phyloP scores from a whole-genome alignment of 371 early-diverging fungal genomes.

The Mucor irregularis region DNA sequence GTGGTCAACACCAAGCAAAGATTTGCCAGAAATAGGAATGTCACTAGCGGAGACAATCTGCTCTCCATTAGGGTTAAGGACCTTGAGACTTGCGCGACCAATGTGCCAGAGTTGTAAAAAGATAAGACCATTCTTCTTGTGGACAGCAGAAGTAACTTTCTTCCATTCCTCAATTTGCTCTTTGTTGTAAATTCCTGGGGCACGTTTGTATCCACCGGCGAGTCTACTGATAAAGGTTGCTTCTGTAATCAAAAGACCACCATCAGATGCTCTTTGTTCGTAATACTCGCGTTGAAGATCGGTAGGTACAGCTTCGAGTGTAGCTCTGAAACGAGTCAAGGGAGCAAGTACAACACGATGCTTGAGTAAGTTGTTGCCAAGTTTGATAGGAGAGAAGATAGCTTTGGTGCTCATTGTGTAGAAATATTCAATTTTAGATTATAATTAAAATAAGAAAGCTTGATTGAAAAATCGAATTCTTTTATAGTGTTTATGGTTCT shows the following conservation, averaged over 20 bases:
- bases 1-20: neutral
- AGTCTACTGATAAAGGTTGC: slow-evolving; percentile 43
- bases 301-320: slow-evolving; percentile 34
- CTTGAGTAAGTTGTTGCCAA: slow-evolving; percentile 20
- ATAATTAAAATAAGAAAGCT: no score
- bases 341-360: slow-evolving; percentile 63
- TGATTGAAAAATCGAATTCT: no score
- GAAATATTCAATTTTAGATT: no score
- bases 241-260: slow-evolving; percentile 58
- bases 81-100: slow-evolving; percentile 8
- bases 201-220: slow-evolving; percentile 31
- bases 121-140: slow-evolving; percentile 51
- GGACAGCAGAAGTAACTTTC: slow-evolving; percentile 52
- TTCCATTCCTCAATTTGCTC: slow-evolving; percentile 58
- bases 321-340: slow-evolving; percentile 46
- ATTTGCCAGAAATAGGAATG: neutral
- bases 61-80: neutral
- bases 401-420: slow-evolving; percentile 21
- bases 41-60: neutral
- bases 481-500: no score
- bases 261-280: slow-evolving; percentile 51
- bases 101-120: slow-evolving; percentile 56
- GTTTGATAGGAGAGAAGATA: slow-evolving; percentile 4
- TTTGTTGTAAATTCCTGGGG: slow-evolving; percentile 41
- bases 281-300: slow-evolving; percentile 53